Base-by-base conservation (phyloP, 768 basidiomycete genomes). In the Phanerochaete sordida region DNA sequence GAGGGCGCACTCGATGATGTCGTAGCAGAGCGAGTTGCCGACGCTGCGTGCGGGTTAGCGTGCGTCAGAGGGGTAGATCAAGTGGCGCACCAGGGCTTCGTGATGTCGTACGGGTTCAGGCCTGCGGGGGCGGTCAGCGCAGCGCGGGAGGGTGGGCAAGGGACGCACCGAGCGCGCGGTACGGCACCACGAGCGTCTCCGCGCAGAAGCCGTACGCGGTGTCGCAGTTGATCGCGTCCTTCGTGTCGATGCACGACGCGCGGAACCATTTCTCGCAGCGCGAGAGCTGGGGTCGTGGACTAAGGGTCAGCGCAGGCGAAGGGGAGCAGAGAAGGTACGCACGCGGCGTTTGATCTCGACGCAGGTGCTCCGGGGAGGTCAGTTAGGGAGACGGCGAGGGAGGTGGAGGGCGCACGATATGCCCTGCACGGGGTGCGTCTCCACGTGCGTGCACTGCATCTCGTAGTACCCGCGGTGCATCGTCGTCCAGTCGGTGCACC, bases 41-140 rank as follows among this genome's bases (percentile, higher is more conserved):
- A 35, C 21, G 33, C 51, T 52, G 21, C 2, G 33, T 12, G 21
- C 21, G 19, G 33, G 33, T 52, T 16, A 24, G 19, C 24, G 27
- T 4, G 8, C 23, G 47, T 3, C 47, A 26, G 6, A 4, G 47
- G 6, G 7, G 57, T 23, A 39, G n/a, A 33, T 7, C 3, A 23
- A 12, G 5, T 16, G 21, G 43, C 57, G 26, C 45, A 62, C 61
- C 87, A 90, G 33, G 76, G 69, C 66, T 80, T 79, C 66, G 80
- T 86, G 55, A 91, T 80, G 65, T 91, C 88, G 68, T 92, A 90
- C 1, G 81, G 82, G 67, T 85, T 85, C 15, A 59, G 55, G 27
- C 69, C 73, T 71, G 11, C 77, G 77, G 79, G 13, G 4, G 30
- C 24, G 15, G 12, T 35, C 27, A 16, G 13, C 60, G 67, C 26